Base-by-base conservation (phyloP, 345 rosid species). In the Chamaenerion angustifolium region DNA sequence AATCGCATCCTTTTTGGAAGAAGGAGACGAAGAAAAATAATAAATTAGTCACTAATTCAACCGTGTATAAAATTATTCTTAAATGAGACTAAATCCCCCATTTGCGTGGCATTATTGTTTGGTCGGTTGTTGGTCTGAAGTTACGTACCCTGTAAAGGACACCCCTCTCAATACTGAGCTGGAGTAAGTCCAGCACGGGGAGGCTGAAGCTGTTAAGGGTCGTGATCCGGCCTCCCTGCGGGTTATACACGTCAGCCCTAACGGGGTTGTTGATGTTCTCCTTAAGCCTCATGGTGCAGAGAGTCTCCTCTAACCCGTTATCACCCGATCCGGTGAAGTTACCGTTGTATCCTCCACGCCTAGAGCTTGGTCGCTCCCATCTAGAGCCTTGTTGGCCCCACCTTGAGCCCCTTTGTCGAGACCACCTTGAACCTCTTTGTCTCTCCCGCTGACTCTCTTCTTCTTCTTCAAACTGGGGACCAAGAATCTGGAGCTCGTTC, bases 271-370 rank as follows among this genome's bases (percentile, higher is more conserved):
- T 54, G n/a, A 77, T 58, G 45, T 72, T 71, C 54, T 73, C 75
- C 37, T 23, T 69, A 12, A 81, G 40, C 63, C 69, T 75, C 42
- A 66, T 52, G 14, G 81, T 52, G 74, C 86, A 78, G 42, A 72
- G 47, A 6, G 82, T 76, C 57, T 80, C 93, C 44, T 78, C 86
- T 0, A 86, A 5, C 17, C 88, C 88, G 45, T 82, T 76, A 12
- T 25, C n/a, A n/a, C n/a, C n/a, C n/a, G n/a, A n/a, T n/a, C n/a
- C 40, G 21, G 40, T 18, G 41, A 11, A 31, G 8, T 31, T 31
- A 31, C 37, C 37, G 37, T 31, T 31, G 37, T 31, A 31, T 8
- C 37, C 51, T 23, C 52, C 52, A 6, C 52, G 40, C 8, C 52
- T 16, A 2, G 46, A 44, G n/a, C 46, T 4, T 1, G 15, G 40